These are phyloP conservation scores for Crucibulum laeve DNA, from an alignment of 768 basidiomycete species.

Conservation along the genomic window DNA sequence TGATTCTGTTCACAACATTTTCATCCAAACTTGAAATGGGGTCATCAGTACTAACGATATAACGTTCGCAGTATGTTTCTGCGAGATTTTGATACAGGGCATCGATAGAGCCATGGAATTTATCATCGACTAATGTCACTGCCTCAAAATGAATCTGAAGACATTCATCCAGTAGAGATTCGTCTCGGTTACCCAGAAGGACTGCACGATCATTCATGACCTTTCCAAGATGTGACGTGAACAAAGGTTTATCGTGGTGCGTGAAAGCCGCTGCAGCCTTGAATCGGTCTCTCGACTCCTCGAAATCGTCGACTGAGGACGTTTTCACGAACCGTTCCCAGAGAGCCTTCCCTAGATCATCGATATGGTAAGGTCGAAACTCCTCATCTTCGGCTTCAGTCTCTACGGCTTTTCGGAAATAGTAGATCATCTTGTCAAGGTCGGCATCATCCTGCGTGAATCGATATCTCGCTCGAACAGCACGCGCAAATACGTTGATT, in stretches of 20 bases:
- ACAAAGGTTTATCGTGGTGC: conserved; percentile 9
- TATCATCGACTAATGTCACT: conserved; percentile 1
- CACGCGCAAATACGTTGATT: conserved; percentile 10
- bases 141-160: conserved; percentile 7
- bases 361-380: conserved; percentile 9
- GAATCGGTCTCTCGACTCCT: conserved; percentile 2
- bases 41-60: conserved; percentile 1
- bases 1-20: conserved; percentile 2
- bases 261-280: conserved; percentile 3
- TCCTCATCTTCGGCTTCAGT: conserved; percentile 6
- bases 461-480: conserved; percentile 7
- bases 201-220: conserved; percentile 9
- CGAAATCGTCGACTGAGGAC: conserved; percentile 4
- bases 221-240: conserved; percentile 7
- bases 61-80: conserved; percentile 5
- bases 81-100: conserved; percentile 7
- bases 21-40: not conserved
- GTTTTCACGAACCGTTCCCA: conserved; percentile 5
- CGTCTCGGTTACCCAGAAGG: not conserved
- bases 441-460: conserved; percentile 5
- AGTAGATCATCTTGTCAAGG: conserved; percentile 12
- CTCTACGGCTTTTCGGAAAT: conserved; percentile 10
- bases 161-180: conserved; percentile 4
- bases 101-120: conserved; percentile 7
- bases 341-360: conserved; percentile 10